Base-by-base conservation (phyloP, 345 rosid genomes). In the Dovyalis caffra region DNA sequence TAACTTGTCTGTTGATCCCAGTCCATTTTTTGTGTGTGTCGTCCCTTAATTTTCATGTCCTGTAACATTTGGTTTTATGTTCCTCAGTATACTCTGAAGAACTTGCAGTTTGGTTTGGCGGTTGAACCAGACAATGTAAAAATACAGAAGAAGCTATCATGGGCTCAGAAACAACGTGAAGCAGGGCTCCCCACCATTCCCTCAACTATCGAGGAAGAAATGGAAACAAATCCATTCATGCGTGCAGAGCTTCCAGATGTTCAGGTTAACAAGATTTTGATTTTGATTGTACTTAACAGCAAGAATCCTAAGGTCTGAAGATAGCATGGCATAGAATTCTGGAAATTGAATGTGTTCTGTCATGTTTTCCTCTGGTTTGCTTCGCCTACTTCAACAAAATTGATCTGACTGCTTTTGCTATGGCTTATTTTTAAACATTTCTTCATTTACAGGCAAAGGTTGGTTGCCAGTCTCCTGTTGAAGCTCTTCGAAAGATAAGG, bases 191-290 rank as follows among this genome's bases (percentile, higher is more conserved):
- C 98, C 6, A 93, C 94, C 14, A 83, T 95, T 70, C 99, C 98
- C 56, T 93, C 98, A 58, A 95, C 99, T 57, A 79, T 95, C 4
- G 89, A 83, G 80, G 94, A 95, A 77, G 99, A 93, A 80, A 76
- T 86, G 72, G 91, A 89, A 83, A 95, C 93, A 25, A 91, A 95
- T 74, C 97, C 98, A 12, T 93, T 93, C 66, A 91, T 93, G 88
- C 87, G 98, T 9, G 94, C 76, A 60, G 88, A 88, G 81, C 86
- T 86, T 26, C 89, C 89, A 0, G 88, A 93, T 77, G 70, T 90
- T 73, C 86, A 83, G 92, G 92, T 90, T 49, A 33, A 12, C 51
- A 5, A 25, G 8, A 2, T 63, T 64, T 38, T 6, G 6, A 31
- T 38, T 56, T 60, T 47, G 25, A 62, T 47, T 21, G 45, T 18